Percentiles rank a stretch among this genome's conserved stretches.
phyloP scores from a whole-genome alignment of 1,284 basidiomycete genomes.

The Sanguinoderma infundibulare region DNA sequence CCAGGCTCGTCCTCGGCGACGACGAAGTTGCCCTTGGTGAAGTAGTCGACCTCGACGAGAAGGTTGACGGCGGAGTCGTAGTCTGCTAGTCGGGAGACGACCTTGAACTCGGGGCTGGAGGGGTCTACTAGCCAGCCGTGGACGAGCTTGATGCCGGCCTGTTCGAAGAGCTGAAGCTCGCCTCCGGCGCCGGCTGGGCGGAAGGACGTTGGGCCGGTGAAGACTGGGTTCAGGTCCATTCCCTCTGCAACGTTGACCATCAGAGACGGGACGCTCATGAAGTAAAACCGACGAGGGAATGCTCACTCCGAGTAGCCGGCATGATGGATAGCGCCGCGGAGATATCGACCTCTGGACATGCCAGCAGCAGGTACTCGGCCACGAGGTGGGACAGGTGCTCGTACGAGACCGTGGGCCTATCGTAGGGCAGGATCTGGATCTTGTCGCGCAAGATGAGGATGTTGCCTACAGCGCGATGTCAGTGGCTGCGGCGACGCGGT shows the following conservation, averaged over 20 bases:
- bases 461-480: constrained; percentile 59
- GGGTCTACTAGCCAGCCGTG: constrained; percentile 95
- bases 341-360: constrained; percentile 66
- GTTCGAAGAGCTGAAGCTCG: constrained; percentile 85
- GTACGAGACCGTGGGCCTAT: constrained; percentile 78
- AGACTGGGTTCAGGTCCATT: constrained; percentile 86
- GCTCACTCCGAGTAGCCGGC: constrained; percentile 80
- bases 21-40: constrained; percentile 67
- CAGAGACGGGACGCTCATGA: background rate
- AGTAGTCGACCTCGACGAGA: constrained; percentile 78
- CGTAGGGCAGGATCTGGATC: constrained; percentile 69
- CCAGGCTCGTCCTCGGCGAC: constrained; percentile 35
- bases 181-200: constrained; percentile 63
- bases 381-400: constrained; percentile 82
- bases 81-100: constrained; percentile 58
- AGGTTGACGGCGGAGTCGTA: constrained; percentile 75
- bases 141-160: constrained; percentile 79
- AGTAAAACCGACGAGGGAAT: background rate
- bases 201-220: constrained; percentile 72
- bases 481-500: constrained; percentile 7
- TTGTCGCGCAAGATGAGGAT: constrained; percentile 81
- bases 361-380: constrained; percentile 78
- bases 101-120: constrained; percentile 59
- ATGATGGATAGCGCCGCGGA: constrained; percentile 82
- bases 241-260: constrained; percentile 53